A percentile compares a stretch with the other conserved stretches of the same genome.
Evolutionary conservation across 2,329 filamentous ascomycete genomes (phyloP).

Genomic region (Trichoderma citrinoviride): DNA sequence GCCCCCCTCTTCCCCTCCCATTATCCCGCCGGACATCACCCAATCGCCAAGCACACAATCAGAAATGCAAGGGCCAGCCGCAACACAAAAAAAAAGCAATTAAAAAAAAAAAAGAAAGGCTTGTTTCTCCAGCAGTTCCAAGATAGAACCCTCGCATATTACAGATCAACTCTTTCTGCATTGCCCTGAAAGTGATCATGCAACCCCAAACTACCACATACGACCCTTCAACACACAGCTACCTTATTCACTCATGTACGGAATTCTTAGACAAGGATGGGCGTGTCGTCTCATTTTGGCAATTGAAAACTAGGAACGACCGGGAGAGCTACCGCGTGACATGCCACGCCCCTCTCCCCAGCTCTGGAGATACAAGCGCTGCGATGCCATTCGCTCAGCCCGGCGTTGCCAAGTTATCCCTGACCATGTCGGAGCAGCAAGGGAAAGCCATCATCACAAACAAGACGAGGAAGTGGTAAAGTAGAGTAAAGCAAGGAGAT

Average conservation of each 20-base stretch:
- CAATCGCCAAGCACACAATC: no score
- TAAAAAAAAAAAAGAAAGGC: no score
- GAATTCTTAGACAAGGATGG: no score
- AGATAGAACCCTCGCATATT: not conserved
- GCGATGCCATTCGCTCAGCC: not conserved
- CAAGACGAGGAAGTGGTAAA: not conserved
- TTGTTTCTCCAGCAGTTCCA: no score
- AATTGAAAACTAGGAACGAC: slow-evolving; percentile 7
- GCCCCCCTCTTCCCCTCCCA: no score
- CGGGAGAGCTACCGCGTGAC: not conserved
- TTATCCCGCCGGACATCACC: no score
- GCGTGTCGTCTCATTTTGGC: not conserved
- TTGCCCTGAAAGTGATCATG: not conserved
- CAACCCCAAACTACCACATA: no score
- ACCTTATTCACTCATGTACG: not conserved
- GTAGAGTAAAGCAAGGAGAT: not conserved
- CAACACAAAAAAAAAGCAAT: no score
- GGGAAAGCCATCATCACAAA: not conserved
- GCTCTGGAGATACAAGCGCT: not conserved
- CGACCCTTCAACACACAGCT: not conserved
- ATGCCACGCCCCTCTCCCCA: not conserved
- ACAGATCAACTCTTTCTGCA: not conserved
- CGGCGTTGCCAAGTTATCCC: not conserved
- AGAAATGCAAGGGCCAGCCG: no score
- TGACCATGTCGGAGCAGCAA: not conserved